Evolutionary conservation across 2,329 filamentous ascomycete species (phyloP).

Genomic region (Colletotrichum euphorbiae): DNA sequence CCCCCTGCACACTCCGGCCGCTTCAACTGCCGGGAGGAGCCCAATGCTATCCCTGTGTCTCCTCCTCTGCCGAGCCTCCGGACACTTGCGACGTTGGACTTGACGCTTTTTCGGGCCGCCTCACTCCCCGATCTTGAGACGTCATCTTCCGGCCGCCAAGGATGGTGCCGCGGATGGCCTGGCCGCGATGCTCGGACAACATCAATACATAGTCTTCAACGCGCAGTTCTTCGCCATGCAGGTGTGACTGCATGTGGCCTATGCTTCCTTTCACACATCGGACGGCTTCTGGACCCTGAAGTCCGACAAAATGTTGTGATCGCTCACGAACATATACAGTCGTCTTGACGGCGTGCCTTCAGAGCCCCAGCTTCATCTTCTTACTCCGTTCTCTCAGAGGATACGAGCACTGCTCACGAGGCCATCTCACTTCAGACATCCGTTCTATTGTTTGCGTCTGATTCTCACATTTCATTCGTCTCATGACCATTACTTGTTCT

Average conservation of each 20-base stretch:
- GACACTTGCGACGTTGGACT: slow-evolving; percentile 15
- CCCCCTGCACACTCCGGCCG: slow-evolving; percentile 23
- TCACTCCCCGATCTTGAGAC: slow-evolving; percentile 1
- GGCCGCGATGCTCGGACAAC: neutral
- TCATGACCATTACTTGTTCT: too few species aligned
- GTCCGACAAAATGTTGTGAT: neutral
- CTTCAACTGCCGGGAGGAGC: slow-evolving; percentile 19
- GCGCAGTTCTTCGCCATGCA: too few species aligned
- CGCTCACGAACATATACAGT: neutral
- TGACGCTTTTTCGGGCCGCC: slow-evolving; percentile 18
- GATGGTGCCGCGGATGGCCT: neutral
- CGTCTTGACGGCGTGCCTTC: too few species aligned
- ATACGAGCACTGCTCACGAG: too few species aligned
- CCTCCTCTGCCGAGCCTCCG: slow-evolving; percentile 23
- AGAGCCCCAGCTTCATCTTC: too few species aligned
- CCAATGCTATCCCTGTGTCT: slow-evolving; percentile 1
- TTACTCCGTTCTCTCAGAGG: too few species aligned
- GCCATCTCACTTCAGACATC: neutral
- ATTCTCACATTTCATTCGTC: neutral
- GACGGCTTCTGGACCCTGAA: slow-evolving; percentile 3
- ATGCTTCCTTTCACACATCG: neutral
- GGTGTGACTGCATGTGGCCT: neutral
- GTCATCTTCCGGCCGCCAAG: neutral
- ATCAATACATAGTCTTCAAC: neutral
- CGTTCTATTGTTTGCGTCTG: neutral